Percentiles rank a stretch among this genome's conserved stretches.
phyloP scores from a whole-genome alignment of 441 rosid genomes.

The Arabidopsis hybrid region DNA sequence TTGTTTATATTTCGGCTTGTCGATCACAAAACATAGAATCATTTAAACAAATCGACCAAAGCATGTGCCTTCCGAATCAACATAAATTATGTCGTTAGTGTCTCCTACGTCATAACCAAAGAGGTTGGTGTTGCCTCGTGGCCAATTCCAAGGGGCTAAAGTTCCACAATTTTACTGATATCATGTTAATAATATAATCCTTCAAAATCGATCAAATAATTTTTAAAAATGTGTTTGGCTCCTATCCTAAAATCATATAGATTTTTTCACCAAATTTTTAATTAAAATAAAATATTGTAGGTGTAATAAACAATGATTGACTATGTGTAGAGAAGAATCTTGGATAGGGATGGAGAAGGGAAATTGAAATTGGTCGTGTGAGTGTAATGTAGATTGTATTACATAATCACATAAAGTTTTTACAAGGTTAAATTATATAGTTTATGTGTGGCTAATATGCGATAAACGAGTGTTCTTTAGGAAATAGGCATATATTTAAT shows the following conservation, averaged over 20 bases:
- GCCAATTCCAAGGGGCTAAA: slow-evolving; percentile 33
- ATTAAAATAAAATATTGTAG: neutral
- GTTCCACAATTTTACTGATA: slow-evolving; percentile 28
- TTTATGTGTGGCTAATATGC: slow-evolving; percentile 40
- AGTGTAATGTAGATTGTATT: slow-evolving; percentile 42
- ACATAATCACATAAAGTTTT: slow-evolving; percentile 40
- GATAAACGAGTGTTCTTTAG: slow-evolving; percentile 22
- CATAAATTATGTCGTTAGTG: slow-evolving; percentile 31
- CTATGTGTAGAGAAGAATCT: slow-evolving; percentile 39
- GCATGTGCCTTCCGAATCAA: slow-evolving; percentile 36
- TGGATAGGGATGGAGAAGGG: slow-evolving; percentile 38
- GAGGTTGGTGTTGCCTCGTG: slow-evolving; percentile 36
- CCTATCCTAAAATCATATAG: neutral
- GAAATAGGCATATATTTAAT: slow-evolving; percentile 26
- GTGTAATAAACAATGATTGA: slow-evolving; percentile 12
- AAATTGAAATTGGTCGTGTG: slow-evolving; percentile 27
- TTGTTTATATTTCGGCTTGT: slow-evolving; percentile 28
- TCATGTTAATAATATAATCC: slow-evolving; percentile 15
- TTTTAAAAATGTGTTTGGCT: neutral
- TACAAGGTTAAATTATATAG: slow-evolving; percentile 27
- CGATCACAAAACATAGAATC: slow-evolving; percentile 15
- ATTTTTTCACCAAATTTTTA: slow-evolving; percentile 17
- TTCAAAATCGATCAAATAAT: neutral
- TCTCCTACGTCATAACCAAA: slow-evolving; percentile 35
- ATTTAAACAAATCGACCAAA: neutral